Evolutionary conservation across 495 filamentous ascomycete species (phyloP), one percentile per base, ranked within the genome.

Genomic region (Xanthoparmelia taractica): DNA sequence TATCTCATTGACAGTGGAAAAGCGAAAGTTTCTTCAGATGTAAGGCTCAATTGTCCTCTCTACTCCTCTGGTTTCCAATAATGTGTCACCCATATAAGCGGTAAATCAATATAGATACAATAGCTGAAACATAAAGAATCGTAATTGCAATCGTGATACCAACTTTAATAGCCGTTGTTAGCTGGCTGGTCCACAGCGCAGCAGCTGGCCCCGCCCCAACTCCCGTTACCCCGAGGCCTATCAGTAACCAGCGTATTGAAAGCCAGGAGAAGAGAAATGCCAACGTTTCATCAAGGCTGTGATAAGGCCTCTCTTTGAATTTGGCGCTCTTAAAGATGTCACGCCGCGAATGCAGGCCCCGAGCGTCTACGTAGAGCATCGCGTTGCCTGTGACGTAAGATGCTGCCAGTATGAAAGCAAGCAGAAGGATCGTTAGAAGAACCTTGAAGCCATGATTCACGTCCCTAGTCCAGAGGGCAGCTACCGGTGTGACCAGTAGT

Each of bases 271-370:
- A n/a, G n/a, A n/a, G n/a, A n/a, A n/a, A n/a, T n/a, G n/a, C n/a
- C n/a, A n/a, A n/a, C n/a, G n/a, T n/a, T n/a, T n/a, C n/a, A n/a
- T n/a, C n/a, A n/a, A n/a, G n/a, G n/a, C n/a, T n/a, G n/a, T n/a
- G 55, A 17, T 57, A 27, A 15, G 34, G 20, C 25, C 33, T n/a
- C n/a, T 38, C 8, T 25, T 57, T 25, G 10, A 13, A 20, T 43
- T 43, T 43, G 34, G 34, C 55, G 0, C 37, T 6, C 8, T 38
- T 57, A 34, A 57, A 57, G 8, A 57, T 57, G 25, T 57, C 55
- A 25, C 55, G 55, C 55, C 55, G 33, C 8, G 40, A 23, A 38
- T 38, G 55, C n/a, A 57, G 20, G 37, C 55, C 55, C 7, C 55
- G 55, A 4, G 33, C 7, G 15, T 57, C 55, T 23, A 38, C 25